These are phyloP conservation scores for Monilinia fructicola DNA, from an alignment of 2,329 filamentous ascomycete genomes.

Conservation along the genomic window DNA sequence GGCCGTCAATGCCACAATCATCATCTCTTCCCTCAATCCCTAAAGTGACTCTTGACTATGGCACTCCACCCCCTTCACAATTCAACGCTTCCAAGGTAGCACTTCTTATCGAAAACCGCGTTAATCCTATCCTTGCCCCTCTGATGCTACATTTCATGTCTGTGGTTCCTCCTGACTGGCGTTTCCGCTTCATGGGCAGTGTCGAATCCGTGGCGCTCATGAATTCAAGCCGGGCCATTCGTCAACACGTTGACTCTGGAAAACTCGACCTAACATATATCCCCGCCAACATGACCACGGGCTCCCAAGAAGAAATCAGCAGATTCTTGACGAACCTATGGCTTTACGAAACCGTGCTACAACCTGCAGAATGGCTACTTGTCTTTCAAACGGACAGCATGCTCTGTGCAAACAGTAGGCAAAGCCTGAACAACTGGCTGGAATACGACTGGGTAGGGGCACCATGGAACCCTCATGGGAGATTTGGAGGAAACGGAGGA, in stretches of 20 bases:
- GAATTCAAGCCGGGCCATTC: slow-evolving; percentile 49
- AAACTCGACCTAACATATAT: slow-evolving; percentile 54
- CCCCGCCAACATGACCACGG: slow-evolving; percentile 51
- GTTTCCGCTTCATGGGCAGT: slow-evolving; percentile 55
- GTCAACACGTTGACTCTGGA: slow-evolving; percentile 35
- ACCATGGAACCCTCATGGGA: slow-evolving; percentile 39
- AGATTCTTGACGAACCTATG: slow-evolving; percentile 52
- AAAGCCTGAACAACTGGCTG: slow-evolving; percentile 29
- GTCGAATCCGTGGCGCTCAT: slow-evolving; percentile 46
- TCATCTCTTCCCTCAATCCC: slow-evolving; percentile 28
- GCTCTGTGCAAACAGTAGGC: slow-evolving; percentile 49
- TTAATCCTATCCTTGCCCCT: slow-evolving; percentile 49
- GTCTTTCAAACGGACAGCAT: slow-evolving; percentile 57
- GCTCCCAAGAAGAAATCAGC: slow-evolving; percentile 51
- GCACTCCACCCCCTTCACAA: slow-evolving; percentile 1
- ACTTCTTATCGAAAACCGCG: slow-evolving; percentile 53
- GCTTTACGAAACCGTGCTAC: slow-evolving; percentile 51
- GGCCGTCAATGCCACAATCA: slow-evolving; percentile 31
- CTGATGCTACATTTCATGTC: slow-evolving; percentile 55
- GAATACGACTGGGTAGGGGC: slow-evolving; percentile 41
- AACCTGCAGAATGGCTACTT: slow-evolving; percentile 53
- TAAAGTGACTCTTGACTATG: slow-evolving; percentile 25
- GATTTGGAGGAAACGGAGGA: slow-evolving; percentile 41
- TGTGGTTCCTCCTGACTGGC: slow-evolving; percentile 55
- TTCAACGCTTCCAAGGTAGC: slow-evolving; percentile 43